Percentiles rank a stretch among this genome's conserved stretches.
Evolutionary conservation across 1,284 basidiomycete genomes (phyloP).

Genomic region (Melampsora occidentalis): DNA sequence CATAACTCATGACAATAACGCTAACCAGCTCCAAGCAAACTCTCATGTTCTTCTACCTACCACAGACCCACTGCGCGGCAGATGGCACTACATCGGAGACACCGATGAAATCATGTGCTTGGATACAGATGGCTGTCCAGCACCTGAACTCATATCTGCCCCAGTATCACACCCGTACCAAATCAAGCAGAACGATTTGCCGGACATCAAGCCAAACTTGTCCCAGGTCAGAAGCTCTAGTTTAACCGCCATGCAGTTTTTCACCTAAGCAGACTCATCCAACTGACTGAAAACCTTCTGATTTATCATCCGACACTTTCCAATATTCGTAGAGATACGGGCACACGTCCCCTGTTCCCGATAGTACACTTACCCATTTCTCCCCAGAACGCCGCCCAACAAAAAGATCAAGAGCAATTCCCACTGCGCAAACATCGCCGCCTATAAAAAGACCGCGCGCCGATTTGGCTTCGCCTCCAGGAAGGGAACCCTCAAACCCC

Average conservation of each 20-base stretch:
- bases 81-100: not conserved
- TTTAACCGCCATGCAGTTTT: too few relatives aligned
- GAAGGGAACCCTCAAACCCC: too few relatives aligned
- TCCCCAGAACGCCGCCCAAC: not conserved
- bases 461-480: not conserved
- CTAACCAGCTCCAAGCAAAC: too few relatives aligned
- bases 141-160: not conserved
- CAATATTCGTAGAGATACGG: not conserved
- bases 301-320: too few relatives aligned
- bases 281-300: too few relatives aligned
- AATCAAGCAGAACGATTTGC: not conserved
- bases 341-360: not conserved
- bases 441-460: not conserved
- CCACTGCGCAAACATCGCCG: not conserved
- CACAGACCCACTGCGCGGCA: not conserved
- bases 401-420: not conserved
- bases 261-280: too few relatives aligned
- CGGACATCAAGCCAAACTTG: not conserved
- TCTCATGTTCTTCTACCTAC: too few relatives aligned
- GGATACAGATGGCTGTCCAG: not conserved
- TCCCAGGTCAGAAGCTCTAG: not conserved
- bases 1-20: not conserved
- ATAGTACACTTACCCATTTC: not conserved
- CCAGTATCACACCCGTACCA: not conserved
- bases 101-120: conserved; percentile 5